phyloP scores from a whole-genome alignment of 2,329 filamentous ascomycete genomes.

The Blastomyces parvus region DNA sequence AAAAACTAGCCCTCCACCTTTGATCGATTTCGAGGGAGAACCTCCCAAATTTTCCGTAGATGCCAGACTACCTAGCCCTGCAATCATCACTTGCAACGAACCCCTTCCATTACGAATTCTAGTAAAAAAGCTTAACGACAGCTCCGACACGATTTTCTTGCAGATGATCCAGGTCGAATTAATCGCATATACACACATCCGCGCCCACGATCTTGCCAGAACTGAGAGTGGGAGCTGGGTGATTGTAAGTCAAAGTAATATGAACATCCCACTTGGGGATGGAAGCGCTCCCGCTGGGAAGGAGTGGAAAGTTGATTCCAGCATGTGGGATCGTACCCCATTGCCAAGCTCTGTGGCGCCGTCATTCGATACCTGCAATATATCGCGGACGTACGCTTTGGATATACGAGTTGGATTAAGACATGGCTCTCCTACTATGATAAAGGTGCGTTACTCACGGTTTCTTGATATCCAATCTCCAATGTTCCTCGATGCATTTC shows the following conservation, averaged over 20 bases:
- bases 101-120: slow-evolving; percentile 72
- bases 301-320: slow-evolving; percentile 60
- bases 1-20: slow-evolving; percentile 24
- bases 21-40: slow-evolving; percentile 26
- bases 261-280: slow-evolving; percentile 60
- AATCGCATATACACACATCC: slow-evolving; percentile 67
- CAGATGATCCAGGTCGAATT: slow-evolving; percentile 73
- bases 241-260: slow-evolving; percentile 59
- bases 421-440: slow-evolving; percentile 53
- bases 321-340: slow-evolving; percentile 60
- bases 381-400: slow-evolving; percentile 70
- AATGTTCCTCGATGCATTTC: neutral
- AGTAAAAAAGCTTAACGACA: slow-evolving; percentile 63
- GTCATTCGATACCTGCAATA: slow-evolving; percentile 80
- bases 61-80: slow-evolving; percentile 74
- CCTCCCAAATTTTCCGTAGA: slow-evolving; percentile 62
- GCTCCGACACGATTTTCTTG: slow-evolving; percentile 61
- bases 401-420: slow-evolving; percentile 71
- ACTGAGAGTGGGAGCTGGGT: slow-evolving; percentile 67
- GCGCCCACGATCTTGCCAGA: slow-evolving; percentile 64
- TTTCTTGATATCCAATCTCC: neutral
- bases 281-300: slow-evolving; percentile 49
- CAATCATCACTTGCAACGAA: slow-evolving; percentile 81
- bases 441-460: slow-evolving; percentile 35
- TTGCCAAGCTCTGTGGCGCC: slow-evolving; percentile 83